Percentiles rank a stretch among this genome's conserved stretches.
These are phyloP conservation scores for Graphilbum sp. DNA, from an alignment of 2,329 filamentous ascomycete genomes.

Conservation along the genomic window DNA sequence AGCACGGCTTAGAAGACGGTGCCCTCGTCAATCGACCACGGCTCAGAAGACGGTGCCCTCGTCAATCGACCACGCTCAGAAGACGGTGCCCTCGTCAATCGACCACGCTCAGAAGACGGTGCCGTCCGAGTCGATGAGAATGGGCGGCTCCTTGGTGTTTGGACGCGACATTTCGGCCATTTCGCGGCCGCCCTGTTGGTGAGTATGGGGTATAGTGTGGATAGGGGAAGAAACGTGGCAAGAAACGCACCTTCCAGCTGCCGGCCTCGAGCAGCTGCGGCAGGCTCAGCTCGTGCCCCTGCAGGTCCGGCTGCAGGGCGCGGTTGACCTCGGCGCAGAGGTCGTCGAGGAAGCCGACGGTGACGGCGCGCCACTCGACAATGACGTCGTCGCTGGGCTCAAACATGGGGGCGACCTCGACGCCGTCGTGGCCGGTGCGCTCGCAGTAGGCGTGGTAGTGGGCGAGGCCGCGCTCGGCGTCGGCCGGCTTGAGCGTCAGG, in stretches of 20 bases:
- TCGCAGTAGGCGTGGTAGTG: constrained; percentile 48
- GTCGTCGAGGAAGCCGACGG: constrained; percentile 41
- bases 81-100: too few species aligned
- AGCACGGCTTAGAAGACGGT: too few species aligned
- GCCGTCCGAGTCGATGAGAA: constrained; percentile 90
- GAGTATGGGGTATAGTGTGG: background rate
- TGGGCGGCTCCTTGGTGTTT: constrained; percentile 91
- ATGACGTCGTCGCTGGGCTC: constrained; percentile 43
- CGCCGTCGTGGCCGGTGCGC: constrained; percentile 47
- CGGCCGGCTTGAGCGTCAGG: constrained; percentile 35
- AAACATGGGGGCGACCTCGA: constrained; percentile 41
- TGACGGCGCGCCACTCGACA: constrained; percentile 50
- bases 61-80: too few species aligned
- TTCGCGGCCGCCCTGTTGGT: constrained; percentile 64
- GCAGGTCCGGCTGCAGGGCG: constrained; percentile 44
- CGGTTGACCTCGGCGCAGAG: constrained; percentile 41
- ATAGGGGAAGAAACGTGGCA: background rate
- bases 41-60: too few species aligned
- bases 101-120: constrained; percentile 64
- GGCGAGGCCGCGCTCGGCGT: constrained; percentile 24
- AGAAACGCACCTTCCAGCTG: constrained; percentile 73
- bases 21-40: too few species aligned
- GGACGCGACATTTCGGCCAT: constrained; percentile 89
- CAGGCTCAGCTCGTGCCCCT: constrained; percentile 56
- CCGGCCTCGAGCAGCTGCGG: constrained; percentile 90